phyloP scores from a whole-genome alignment of 1,139 yeast species.

The Diutina ranongensis region DNA sequence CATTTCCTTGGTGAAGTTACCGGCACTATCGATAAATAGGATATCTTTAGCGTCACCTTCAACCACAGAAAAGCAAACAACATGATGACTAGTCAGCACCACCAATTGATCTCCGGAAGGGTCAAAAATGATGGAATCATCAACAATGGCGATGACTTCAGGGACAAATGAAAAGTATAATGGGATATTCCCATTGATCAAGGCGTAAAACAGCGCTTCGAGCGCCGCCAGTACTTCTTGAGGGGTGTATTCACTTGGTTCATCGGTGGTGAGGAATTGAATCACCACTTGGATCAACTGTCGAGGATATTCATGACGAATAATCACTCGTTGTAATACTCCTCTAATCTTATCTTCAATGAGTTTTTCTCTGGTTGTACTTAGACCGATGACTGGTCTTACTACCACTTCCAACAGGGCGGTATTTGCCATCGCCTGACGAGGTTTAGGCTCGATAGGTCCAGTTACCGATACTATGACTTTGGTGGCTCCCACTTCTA shows the following conservation, averaged over 20 bases:
- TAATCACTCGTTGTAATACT: constrained; percentile 49
- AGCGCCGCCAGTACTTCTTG: constrained; percentile 62
- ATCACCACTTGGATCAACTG: constrained; percentile 77
- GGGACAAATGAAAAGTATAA: constrained; percentile 52
- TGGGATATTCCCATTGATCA: constrained; percentile 71
- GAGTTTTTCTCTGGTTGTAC: constrained; percentile 67
- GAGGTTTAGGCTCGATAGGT: constrained; percentile 74
- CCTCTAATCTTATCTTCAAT: constrained; percentile 62
- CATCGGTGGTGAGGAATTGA: constrained; percentile 61
- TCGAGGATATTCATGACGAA: constrained; percentile 66
- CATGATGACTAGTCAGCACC: constrained; percentile 47
- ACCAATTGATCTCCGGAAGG: constrained; percentile 34
- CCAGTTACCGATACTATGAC: constrained; percentile 77
- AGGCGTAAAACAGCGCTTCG: constrained; percentile 62
- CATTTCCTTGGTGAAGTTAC: constrained; percentile 49
- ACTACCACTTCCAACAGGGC: constrained; percentile 74
- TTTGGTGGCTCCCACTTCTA: constrained; percentile 38
- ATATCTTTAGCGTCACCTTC: constrained; percentile 42
- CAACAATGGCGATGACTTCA: constrained; percentile 23
- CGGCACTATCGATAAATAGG: constrained; percentile 59
- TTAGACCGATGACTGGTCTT: constrained; percentile 66
- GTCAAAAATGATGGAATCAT: constrained; percentile 23
- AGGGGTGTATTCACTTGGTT: constrained; percentile 17
- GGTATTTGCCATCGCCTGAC: constrained; percentile 77
- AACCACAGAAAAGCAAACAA: constrained; percentile 49